phyloP scores from a whole-genome alignment of 129 eudicot genomes.

The Kitagawia praeruptora region DNA sequence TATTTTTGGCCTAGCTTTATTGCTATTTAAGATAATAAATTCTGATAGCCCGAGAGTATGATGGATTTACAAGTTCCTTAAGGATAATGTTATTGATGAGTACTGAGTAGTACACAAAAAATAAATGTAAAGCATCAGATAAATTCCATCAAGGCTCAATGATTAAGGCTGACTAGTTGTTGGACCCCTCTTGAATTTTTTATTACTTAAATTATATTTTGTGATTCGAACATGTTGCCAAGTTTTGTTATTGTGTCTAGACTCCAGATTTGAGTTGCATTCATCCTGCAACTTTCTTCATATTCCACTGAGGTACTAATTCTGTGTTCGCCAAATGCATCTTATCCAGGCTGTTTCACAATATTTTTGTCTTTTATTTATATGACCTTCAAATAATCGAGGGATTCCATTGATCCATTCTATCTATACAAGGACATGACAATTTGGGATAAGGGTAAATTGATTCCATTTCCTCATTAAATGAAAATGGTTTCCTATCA shows the following conservation, averaged over 20 bases:
- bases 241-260: neutral
- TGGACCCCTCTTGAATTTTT: neutral
- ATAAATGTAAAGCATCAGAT: neutral
- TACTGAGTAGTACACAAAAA: neutral
- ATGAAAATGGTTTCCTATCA: neutral
- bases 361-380: neutral
- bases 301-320: neutral
- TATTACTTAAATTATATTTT: neutral
- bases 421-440: neutral
- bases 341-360: neutral
- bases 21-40: neutral
- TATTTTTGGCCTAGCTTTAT: neutral
- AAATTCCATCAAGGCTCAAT: neutral
- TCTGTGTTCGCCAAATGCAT: neutral
- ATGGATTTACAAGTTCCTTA: neutral
- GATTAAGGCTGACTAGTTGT: neutral
- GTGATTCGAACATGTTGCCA: neutral
- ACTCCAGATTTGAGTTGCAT: neutral
- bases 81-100: neutral
- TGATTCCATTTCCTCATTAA: neutral
- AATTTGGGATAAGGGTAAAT: neutral
- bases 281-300: slow-evolving; percentile 1
- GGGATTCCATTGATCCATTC: neutral
- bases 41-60: neutral
- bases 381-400: neutral